Conservation (phyloP, 108 stramenopile genomes). For the Skeletonema costatum region DNA sequence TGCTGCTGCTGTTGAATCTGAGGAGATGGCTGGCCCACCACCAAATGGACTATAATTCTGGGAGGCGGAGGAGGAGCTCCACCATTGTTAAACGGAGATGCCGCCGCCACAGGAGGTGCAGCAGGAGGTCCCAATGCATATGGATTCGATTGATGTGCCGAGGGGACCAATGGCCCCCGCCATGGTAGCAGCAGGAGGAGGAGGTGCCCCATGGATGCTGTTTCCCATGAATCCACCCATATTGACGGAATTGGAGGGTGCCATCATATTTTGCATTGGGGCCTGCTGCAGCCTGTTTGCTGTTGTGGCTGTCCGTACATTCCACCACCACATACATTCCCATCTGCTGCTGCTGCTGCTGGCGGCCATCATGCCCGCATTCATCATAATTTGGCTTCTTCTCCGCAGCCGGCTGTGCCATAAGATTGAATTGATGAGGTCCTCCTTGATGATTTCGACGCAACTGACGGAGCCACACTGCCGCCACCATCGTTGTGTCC, state of each 20-base stretch:
- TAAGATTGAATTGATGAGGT: conserved; percentile 12
- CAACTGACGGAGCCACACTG: background rate
- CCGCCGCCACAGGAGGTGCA: conserved; percentile 3
- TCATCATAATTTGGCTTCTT: conserved; percentile 16
- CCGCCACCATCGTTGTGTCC: background rate
- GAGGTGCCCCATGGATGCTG: conserved; percentile 1
- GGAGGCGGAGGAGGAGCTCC: background rate
- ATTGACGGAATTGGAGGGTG: conserved; percentile 15
- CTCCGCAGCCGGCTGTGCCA: background rate
- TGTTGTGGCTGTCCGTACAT: conserved; percentile 15
- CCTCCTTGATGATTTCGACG: background rate
- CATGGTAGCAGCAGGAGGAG: background rate
- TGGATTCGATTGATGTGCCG: conserved; percentile 57
- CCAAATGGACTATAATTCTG: conserved; percentile 21
- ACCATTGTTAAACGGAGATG: background rate
- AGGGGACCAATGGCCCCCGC: conserved; percentile 65
- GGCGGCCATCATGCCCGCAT: conserved; percentile 25
- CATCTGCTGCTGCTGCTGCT: conserved; percentile 20
- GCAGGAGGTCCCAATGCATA: conserved; percentile 29
- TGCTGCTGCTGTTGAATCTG: conserved; percentile 31
- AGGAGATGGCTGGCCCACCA: conserved; percentile 21
- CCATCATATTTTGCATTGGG: conserved; percentile 16
- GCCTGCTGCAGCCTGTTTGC: no score
- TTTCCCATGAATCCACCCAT: conserved; percentile 4
- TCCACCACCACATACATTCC: conserved; percentile 14